phyloP scores from a whole-genome alignment of 78 protist species.

The Emiliania huxleyi region DNA sequence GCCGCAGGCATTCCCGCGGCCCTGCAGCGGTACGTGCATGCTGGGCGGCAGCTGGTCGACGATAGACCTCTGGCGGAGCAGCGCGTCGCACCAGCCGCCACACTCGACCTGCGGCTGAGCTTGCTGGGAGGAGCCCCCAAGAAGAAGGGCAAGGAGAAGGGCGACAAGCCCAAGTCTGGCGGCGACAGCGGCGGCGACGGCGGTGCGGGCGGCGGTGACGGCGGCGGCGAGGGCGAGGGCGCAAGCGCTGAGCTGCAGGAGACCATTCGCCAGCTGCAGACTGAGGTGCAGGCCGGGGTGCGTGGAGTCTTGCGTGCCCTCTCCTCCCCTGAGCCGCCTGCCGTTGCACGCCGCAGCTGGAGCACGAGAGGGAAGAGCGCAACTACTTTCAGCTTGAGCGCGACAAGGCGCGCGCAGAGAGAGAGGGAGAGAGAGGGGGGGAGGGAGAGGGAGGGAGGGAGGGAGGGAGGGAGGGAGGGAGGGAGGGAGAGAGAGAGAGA shows the following conservation, averaged over 20 bases:
- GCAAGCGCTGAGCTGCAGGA: background rate
- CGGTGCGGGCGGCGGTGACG: background rate
- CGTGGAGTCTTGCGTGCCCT: too few species aligned
- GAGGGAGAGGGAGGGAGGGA: too few species aligned
- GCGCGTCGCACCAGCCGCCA: background rate
- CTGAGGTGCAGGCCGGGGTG: too few species aligned
- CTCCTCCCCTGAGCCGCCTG: too few species aligned
- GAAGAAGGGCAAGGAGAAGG: slow-evolving; percentile 28
- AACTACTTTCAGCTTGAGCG: slow-evolving; percentile 81
- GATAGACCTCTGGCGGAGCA: background rate
- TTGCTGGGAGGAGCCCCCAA: slow-evolving; percentile 16
- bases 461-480: too few species aligned
- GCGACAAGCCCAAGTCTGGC: slow-evolving; percentile 14
- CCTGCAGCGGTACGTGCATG: background rate
- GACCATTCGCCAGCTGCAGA: background rate
- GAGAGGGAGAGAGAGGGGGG: too few species aligned
- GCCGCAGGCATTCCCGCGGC: background rate
- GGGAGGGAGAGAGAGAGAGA: too few species aligned
- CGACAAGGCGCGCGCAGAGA: too few species aligned
- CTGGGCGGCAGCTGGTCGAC: background rate
- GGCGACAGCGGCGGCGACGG: background rate
- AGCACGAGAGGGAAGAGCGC: slow-evolving; percentile 63
- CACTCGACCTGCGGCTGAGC: background rate
- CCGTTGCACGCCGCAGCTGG: slow-evolving; percentile 36
- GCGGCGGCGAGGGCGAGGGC: background rate